Base-by-base conservation (phyloP, 2,329 filamentous ascomycete species). In the Pyrenochaeta sp. region DNA sequence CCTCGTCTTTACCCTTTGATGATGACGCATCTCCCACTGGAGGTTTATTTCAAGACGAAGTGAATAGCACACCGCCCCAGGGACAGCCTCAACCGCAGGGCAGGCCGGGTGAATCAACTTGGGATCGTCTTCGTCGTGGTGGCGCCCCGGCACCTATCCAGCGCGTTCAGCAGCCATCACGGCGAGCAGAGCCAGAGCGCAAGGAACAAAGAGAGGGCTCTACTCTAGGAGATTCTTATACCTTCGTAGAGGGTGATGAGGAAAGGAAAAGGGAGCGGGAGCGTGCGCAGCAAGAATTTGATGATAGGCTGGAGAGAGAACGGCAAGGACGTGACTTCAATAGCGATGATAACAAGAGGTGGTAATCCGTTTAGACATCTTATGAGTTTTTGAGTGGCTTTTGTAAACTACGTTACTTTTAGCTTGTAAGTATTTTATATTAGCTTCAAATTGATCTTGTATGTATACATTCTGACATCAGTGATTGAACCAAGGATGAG, bases 201-300 rank as follows among this genome's bases (percentile, higher is more conserved):
- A 63, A 58, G 23, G 65, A 71, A 45, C 63, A 69, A 32, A 65
- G 52, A 17, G 67, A 74, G 6, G 67, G 61, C 0, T 73, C 75
- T 12, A 74, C 74, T 1, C 49, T 66, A 4, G 74, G 75, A 2
- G 80, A 82, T 48, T 75, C 73, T 31, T 83, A 80, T 47, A 72
- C 73, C 11, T 82, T 82, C 61, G 76, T 74, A 0, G 68, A 68
- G 1, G 70, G 68, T 1, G 77, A 79, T 5, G 77, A 79, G 49
- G 79, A 82, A 32, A 72, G 75, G 20, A 73, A 76, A 40, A 61
- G 72, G 23, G 79, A 79, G 11, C 78, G 75, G 53, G 62, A 72
- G 35, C 75, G 81, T 54, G 80, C 80, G 21, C 81, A 83, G 65
- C 76, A 71, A 47, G 79, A 82, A 21, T 83, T 83, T 57, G 80